These are phyloP conservation scores for Penicillium sp. DNA, from an alignment of 2,329 filamentous ascomycete genomes.

Conservation along the genomic window DNA sequence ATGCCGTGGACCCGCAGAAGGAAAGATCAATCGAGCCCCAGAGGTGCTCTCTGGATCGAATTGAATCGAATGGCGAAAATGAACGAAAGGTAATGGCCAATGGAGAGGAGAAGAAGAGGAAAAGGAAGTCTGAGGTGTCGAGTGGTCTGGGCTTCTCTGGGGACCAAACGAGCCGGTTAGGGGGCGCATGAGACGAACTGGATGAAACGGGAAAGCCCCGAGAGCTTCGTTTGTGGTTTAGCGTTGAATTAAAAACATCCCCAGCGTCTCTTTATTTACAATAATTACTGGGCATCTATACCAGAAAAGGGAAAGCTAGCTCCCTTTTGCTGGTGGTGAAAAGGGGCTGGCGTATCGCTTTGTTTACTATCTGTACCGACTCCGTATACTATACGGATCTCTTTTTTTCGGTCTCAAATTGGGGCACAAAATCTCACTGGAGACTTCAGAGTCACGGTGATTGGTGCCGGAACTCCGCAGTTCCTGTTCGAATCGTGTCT, in stretches of 20 bases:
- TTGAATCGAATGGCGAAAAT: constrained; percentile 11
- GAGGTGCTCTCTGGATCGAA: constrained; percentile 16
- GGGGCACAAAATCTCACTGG: not conserved
- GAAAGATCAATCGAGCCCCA: constrained; percentile 24
- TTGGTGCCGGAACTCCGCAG: not conserved
- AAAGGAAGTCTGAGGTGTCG: constrained; percentile 18
- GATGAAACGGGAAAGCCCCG: constrained; percentile 5
- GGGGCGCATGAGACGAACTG: constrained; percentile 14
- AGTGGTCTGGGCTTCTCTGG: constrained; percentile 17
- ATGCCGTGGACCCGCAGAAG: constrained; percentile 20
- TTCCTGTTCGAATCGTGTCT: not conserved
- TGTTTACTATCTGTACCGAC: not conserved
- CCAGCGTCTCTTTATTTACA: not conserved
- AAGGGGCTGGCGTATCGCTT: not conserved
- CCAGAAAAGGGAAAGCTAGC: not conserved
- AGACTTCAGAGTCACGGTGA: not conserved
- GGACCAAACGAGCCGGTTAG: not conserved
- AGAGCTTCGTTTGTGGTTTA: not conserved
- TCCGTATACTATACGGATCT: not conserved
- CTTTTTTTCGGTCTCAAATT: not conserved
- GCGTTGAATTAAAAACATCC: not conserved
- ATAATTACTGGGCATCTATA: not conserved
- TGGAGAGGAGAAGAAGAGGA: constrained; percentile 16
- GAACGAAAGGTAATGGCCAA: constrained; percentile 17
- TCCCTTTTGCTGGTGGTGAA: not conserved